phyloP scores from a whole-genome alignment of 1,284 basidiomycete genomes.

The Cyathus pygmaeus region DNA sequence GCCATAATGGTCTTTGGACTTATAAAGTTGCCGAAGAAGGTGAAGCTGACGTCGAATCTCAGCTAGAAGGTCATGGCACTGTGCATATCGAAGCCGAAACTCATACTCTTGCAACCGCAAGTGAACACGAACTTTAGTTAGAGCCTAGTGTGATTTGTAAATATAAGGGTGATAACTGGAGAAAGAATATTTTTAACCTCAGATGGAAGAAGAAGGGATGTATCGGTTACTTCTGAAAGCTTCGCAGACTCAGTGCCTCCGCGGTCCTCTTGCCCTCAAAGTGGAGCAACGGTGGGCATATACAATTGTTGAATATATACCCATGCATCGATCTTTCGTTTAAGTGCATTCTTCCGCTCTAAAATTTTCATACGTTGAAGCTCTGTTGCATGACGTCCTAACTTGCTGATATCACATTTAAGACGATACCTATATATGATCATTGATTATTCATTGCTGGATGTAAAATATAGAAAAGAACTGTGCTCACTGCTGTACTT shows the following conservation, averaged over 20 bases:
- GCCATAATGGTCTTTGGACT: neutral
- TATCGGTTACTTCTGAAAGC: neutral
- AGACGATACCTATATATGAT: neutral
- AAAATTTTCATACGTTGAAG: neutral
- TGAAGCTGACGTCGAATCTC: neutral
- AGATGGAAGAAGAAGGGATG: neutral
- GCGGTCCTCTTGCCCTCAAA: neutral
- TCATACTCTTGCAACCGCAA: neutral
- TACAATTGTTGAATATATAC: neutral
- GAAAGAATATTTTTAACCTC: neutral
- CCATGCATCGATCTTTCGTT: constrained; percentile 1
- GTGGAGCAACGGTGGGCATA: neutral
- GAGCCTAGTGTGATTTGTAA: neutral
- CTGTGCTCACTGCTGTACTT: constrained; percentile 34
- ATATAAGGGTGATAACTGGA: neutral
- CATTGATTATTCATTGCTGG: neutral
- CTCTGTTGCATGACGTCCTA: neutral
- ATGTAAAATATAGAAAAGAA: neutral
- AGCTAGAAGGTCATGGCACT: neutral
- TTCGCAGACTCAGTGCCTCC: neutral
- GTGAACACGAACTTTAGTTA: neutral
- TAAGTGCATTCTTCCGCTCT: neutral
- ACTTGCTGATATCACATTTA: neutral
- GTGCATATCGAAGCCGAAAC: neutral
- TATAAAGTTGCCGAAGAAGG: neutral